Conservation (phyloP, 2,329 filamentous ascomycete genomes). For the Lachnellula suecica region DNA sequence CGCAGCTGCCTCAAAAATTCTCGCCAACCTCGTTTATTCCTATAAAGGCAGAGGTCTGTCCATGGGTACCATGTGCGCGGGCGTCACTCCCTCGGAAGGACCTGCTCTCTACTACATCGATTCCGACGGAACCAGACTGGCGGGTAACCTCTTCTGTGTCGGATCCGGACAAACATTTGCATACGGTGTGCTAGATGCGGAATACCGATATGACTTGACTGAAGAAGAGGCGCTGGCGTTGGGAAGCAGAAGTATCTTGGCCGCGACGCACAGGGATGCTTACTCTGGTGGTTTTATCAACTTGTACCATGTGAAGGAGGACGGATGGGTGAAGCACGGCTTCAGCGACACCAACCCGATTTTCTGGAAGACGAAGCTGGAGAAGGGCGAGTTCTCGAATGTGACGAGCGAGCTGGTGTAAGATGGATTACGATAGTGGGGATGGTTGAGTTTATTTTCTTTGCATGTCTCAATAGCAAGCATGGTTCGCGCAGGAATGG, state of each 20-base stretch:
- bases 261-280: constrained; percentile 95
- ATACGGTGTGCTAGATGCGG: constrained; percentile 94
- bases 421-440: constrained; percentile 11
- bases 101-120: constrained; percentile 99
- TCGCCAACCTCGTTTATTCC: constrained; percentile 95
- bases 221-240: constrained; percentile 89
- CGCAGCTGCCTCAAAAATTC: constrained; percentile 95
- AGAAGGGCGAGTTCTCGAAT: constrained; percentile 89
- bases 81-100: constrained; percentile 92
- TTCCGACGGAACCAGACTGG: constrained; percentile 87
- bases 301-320: constrained; percentile 98
- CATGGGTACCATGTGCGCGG: constrained; percentile 99
- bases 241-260: constrained; percentile 87
- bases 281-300: constrained; percentile 99
- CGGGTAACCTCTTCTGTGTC: constrained; percentile 97
- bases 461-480: constrained; percentile 33
- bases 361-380: constrained; percentile 99
- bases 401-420: constrained; percentile 34
- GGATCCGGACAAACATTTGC: constrained; percentile 98
- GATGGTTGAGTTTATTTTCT: constrained; percentile 17
- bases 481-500: constrained; percentile 25
- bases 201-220: constrained; percentile 87
- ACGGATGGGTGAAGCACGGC: constrained; percentile 97
- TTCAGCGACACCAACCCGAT: constrained; percentile 98
- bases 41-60: constrained; percentile 99